Evolutionary conservation across 2,329 filamentous ascomycete genomes (phyloP).

Genomic region (Chaetomium strumarium): DNA sequence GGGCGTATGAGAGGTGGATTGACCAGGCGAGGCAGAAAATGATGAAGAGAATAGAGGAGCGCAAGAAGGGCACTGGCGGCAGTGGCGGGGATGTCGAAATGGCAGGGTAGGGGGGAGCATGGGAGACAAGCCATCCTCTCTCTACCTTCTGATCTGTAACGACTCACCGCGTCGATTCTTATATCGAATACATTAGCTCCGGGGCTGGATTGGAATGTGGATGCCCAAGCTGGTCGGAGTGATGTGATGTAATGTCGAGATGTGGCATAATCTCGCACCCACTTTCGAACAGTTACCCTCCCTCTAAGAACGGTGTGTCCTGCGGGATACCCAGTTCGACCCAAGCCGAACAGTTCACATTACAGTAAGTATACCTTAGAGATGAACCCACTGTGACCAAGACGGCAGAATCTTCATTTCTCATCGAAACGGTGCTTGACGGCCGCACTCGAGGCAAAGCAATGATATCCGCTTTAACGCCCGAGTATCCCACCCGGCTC

Average conservation of each 20-base stretch:
- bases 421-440: constrained; percentile 10
- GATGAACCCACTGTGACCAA: constrained; percentile 4
- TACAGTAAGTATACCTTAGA: no score
- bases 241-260: no score
- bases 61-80: constrained; percentile 25
- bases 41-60: constrained; percentile 29
- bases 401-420: constrained; percentile 18
- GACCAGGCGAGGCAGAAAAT: constrained; percentile 44
- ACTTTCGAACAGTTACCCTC: no score
- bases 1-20: constrained; percentile 67
- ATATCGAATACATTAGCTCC: no score
- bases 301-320: no score
- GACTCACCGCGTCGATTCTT: background rate
- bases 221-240: no score
- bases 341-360: no score
- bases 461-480: constrained; percentile 20
- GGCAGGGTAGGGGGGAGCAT: constrained; percentile 22
- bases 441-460: constrained; percentile 19
- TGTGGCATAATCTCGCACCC: no score
- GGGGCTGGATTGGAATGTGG: no score
- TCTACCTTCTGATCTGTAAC: background rate
- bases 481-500: constrained; percentile 19
- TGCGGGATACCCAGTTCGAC: no score
- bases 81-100: constrained; percentile 30
- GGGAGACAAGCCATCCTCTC: background rate